A percentile compares a stretch with the other conserved stretches of the same genome.
These are phyloP conservation scores for Globisporangium cederbergense DNA, from an alignment of 352 stramenopile species.

Conservation along the genomic window DNA sequence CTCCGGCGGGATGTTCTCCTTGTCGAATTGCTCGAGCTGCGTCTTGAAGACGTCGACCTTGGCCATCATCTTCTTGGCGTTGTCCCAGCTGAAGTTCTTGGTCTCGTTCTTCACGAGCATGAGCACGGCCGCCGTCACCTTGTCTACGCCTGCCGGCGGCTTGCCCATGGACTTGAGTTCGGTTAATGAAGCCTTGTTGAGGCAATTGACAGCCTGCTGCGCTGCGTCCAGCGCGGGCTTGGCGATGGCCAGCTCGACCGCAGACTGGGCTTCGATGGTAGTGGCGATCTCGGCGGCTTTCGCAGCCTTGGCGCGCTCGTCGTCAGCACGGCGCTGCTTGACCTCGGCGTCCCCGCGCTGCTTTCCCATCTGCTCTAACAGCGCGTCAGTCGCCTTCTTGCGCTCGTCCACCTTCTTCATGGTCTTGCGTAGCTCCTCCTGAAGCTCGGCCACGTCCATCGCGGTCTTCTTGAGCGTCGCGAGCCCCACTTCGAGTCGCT, in stretches of 20 bases:
- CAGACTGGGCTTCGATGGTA: conserved; percentile 66
- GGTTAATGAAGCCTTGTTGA: conserved; percentile 87
- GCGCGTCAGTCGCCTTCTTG: conserved; percentile 81
- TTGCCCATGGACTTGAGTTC: conserved; percentile 90
- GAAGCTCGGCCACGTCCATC: conserved; percentile 68
- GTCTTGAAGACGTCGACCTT: conserved; percentile 93
- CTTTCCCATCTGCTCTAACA: conserved; percentile 89
- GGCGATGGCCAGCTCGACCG: conserved; percentile 67
- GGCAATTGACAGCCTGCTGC: conserved; percentile 84
- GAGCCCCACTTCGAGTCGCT: conserved; percentile 81
- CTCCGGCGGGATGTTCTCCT: conserved; percentile 89
- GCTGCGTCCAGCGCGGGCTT: conserved; percentile 83
- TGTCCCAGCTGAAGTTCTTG: conserved; percentile 93
- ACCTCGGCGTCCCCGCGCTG: conserved; percentile 87
- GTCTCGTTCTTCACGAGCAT: conserved; percentile 94
- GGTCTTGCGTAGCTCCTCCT: conserved; percentile 83
- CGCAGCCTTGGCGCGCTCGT: conserved; percentile 72
- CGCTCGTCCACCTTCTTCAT: conserved; percentile 91
- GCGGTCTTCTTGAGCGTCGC: conserved; percentile 83
- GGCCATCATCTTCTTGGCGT: conserved; percentile 96
- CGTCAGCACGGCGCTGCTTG: conserved; percentile 78
- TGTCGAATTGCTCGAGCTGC: conserved; percentile 87
- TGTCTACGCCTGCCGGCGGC: conserved; percentile 82
- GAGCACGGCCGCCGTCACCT: conserved; percentile 86
- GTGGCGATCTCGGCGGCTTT: conserved; percentile 63